Evolutionary conservation across 2,329 filamentous ascomycete genomes (phyloP).

Genomic region (Mariannaea sp.): DNA sequence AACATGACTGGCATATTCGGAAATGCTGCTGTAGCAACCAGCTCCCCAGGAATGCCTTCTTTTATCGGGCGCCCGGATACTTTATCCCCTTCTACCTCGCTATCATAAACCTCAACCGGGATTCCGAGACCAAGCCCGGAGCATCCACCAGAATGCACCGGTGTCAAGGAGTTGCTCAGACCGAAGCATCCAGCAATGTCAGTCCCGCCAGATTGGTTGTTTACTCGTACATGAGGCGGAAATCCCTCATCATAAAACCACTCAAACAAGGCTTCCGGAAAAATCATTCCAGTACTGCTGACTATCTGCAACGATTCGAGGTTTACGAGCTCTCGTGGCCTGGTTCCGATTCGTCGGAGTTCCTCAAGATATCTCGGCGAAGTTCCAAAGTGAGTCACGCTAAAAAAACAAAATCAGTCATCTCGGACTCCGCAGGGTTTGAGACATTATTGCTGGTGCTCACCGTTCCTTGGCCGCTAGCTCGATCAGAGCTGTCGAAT

Average conservation of each 20-base stretch:
- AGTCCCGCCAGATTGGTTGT: slow-evolving; percentile 1
- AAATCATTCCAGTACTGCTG: neutral
- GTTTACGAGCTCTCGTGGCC: neutral
- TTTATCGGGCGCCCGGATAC: neutral
- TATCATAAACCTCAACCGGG: neutral
- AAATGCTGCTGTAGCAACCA: neutral
- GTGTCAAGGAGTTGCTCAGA: neutral
- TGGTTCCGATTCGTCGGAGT: neutral
- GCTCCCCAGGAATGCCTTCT: neutral
- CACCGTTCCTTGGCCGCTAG: too few relatives aligned
- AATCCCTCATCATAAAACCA: slow-evolving; percentile 3
- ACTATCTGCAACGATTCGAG: neutral
- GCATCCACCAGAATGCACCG: neutral
- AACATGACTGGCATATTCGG: neutral
- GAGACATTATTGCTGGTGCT: too few relatives aligned
- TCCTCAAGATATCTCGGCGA: neutral
- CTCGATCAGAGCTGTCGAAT: too few relatives aligned
- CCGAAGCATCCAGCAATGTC: slow-evolving; percentile 6
- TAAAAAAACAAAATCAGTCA: too few relatives aligned
- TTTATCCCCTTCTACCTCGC: neutral
- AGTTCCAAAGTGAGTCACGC: neutral
- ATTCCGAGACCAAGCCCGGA: neutral
- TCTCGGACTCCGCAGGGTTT: too few relatives aligned
- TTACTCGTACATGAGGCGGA: neutral
- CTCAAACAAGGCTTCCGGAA: neutral